phyloP scores from a whole-genome alignment of 306 rosid species.

The Psophocarpus tetragonolobus region DNA sequence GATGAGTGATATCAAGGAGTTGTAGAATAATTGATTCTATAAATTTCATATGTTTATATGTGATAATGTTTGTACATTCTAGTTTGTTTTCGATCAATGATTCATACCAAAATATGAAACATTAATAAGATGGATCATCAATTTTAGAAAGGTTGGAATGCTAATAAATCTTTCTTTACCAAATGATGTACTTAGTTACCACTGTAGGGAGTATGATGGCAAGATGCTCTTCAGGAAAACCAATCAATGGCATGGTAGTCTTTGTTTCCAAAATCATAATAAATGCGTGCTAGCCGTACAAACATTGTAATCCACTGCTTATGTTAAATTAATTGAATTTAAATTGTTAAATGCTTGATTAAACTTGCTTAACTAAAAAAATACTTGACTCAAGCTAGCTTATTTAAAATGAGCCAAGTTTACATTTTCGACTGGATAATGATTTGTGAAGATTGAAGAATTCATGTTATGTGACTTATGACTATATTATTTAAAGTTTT shows the following conservation, averaged over 20 bases:
- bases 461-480: not conserved
- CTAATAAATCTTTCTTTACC: not conserved
- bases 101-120: not conserved
- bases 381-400: not conserved
- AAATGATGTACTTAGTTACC: not conserved
- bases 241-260: not conserved
- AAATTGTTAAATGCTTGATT: not conserved
- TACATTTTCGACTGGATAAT: not conserved
- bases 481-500: not conserved
- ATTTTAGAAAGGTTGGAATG: not conserved
- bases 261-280: not conserved
- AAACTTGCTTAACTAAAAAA: not conserved
- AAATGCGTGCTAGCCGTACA: not conserved
- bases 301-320: not conserved
- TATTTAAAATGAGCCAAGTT: not conserved
- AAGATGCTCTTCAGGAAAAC: too few species aligned
- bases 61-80: not conserved
- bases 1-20: not conserved
- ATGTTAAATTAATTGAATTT: too few species aligned
- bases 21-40: slow-evolving; percentile 1
- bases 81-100: not conserved
- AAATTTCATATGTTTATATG: not conserved
- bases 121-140: slow-evolving; percentile 7
- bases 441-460: not conserved
- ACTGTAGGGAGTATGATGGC: too few species aligned